Percentiles rank a stretch among this genome's conserved stretches.
phyloP scores from a whole-genome alignment of 2,329 filamentous ascomycete species.

The Intubia oerlemansii region DNA sequence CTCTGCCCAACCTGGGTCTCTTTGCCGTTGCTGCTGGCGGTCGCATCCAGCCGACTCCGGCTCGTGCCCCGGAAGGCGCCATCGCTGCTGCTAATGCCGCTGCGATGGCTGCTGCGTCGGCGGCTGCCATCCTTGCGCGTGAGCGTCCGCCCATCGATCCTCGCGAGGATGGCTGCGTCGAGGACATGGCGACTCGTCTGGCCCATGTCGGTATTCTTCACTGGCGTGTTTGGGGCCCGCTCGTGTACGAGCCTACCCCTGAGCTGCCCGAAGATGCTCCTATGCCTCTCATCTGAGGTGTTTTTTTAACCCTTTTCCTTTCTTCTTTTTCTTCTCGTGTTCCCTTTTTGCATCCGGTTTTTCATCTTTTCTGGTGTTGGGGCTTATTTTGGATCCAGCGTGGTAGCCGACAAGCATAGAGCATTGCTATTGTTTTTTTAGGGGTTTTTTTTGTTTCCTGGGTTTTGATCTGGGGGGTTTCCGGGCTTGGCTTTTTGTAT shows the following conservation, averaged over 20 bases:
- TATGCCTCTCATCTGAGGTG: slow-evolving; percentile 1
- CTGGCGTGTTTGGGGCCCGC: slow-evolving; percentile 69
- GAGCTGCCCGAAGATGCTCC: slow-evolving; percentile 1
- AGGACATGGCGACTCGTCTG: slow-evolving; percentile 54
- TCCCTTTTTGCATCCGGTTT: too few species aligned
- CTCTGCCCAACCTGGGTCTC: slow-evolving; percentile 28
- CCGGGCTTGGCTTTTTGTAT: too few species aligned
- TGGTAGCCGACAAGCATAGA: too few species aligned
- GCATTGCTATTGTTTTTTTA: too few species aligned
- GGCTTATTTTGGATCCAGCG: too few species aligned
- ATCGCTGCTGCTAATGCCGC: slow-evolving; percentile 12
- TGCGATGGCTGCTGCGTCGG: slow-evolving; percentile 9
- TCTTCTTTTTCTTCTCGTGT: too few species aligned
- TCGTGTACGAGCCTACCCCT: slow-evolving; percentile 36
- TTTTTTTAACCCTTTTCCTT: not conserved
- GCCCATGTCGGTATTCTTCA: slow-evolving; percentile 71
- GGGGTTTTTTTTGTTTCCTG: too few species aligned
- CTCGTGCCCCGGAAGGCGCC: slow-evolving; percentile 12
- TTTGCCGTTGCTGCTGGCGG: slow-evolving; percentile 33
- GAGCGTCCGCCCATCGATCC: slow-evolving; percentile 3
- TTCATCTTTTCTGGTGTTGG: too few species aligned
- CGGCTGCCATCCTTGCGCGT: not conserved
- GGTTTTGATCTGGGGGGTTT: too few species aligned
- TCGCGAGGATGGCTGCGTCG: slow-evolving; percentile 31
- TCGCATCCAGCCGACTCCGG: slow-evolving; percentile 15